These are phyloP conservation scores for Gonium pectorale DNA, from an alignment of 139 green algal genomes.

Conservation along the genomic window DNA sequence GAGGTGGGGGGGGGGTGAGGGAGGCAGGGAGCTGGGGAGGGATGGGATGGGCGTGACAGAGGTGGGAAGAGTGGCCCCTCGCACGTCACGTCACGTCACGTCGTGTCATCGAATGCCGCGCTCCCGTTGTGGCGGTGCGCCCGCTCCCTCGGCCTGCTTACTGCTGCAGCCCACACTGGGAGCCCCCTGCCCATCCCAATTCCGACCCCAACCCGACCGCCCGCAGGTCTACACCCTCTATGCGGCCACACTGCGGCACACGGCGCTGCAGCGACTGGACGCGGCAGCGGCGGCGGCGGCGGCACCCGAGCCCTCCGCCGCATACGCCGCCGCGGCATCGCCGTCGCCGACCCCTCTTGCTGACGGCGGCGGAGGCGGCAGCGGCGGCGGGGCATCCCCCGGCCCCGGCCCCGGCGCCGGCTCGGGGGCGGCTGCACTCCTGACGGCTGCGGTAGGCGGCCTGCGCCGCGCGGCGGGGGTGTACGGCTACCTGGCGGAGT, in stretches of 20 bases:
- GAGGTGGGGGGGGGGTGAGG: no score
- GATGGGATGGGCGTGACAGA: no score
- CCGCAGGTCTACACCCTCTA: constrained; percentile 24
- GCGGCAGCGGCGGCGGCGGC: background rate
- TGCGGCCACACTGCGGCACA: constrained; percentile 11
- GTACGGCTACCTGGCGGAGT: constrained; percentile 22
- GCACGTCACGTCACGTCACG: no score
- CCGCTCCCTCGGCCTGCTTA: no score
- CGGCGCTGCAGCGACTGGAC: background rate
- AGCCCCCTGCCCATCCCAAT: background rate
- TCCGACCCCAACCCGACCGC: background rate
- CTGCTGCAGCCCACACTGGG: no score
- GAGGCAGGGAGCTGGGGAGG: no score
- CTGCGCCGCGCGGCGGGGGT: constrained; percentile 24
- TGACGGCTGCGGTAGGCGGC: constrained; percentile 15
- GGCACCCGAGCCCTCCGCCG: background rate
- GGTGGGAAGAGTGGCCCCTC: no score
- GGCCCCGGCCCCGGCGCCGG: no score
- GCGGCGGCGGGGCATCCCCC: constrained; percentile 4
- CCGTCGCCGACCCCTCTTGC: background rate
- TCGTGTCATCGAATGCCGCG: no score
- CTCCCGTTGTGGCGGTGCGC: no score
- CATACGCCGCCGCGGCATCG: background rate
- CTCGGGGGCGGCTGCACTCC: background rate
- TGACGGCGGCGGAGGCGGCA: background rate